Base-by-base conservation (phyloP, 768 basidiomycete genomes). In the Hemileccinum impolitum region DNA sequence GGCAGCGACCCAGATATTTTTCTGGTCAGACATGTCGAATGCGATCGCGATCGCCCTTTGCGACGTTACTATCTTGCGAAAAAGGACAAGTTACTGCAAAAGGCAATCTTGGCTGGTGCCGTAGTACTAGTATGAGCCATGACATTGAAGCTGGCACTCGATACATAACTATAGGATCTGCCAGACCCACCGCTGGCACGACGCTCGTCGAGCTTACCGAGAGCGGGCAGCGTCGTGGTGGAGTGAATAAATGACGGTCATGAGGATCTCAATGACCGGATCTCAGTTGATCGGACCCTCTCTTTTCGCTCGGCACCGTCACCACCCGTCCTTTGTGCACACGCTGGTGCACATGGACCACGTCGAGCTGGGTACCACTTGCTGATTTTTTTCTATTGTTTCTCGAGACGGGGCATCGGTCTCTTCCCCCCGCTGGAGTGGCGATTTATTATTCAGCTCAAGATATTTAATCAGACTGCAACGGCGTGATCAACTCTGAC, bases 1-100 rank as follows among this genome's bases (percentile, higher is more conserved):
- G 0, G 94, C 90, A 39, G 94, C 94, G 31, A 96, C 80, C 94
- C 94, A 96, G 39, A 96, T 85, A 69, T 94, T 94, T 64, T 79
- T 68, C 39, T 42, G 67, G 48, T 47, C 57, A 43, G 55, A 17
- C 70, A 68, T 72, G 65, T 64, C 45, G 38, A 55, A 51, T 40
- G 41, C 13, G 48, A 64, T 62, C 57, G 54, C 54, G 54, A 56
- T 61, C 52, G 56, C 38, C 47, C 26, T 31, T 18, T 23, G 31
- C 13, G 45, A 18, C 39, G 37, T 52, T 62, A n/a, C n/a, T n/a
- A 52, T 56, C 49, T 51, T 42, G 44, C 23, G 17, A 42, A 48
- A 42, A 32, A 36, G 30, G 50, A 56, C 55, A 63, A 56, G 56
- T 11, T 13, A 1, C 42, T 51, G 1, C 37, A 55, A 67, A 63